Base-by-base conservation (phyloP, 225 moss, liverwort and hornwort species). In the Bryoerythrophyllum caledonicum region DNA sequence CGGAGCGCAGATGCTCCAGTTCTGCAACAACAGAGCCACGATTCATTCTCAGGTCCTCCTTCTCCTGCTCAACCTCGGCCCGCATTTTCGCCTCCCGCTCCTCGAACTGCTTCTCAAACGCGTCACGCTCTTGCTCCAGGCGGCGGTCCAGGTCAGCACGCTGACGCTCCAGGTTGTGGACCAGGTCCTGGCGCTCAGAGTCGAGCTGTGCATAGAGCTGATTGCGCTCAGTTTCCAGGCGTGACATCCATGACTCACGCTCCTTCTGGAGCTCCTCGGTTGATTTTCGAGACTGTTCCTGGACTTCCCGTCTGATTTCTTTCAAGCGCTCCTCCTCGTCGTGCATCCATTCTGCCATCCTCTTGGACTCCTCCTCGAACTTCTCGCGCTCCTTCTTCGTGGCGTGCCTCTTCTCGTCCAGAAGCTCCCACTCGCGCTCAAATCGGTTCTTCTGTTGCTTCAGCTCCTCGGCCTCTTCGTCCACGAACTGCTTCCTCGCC, bases 401-500 rank as follows among this genome's bases (percentile, higher is more conserved):
- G 34, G 89, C 95, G 60, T 99, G 92, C 35, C 88, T 89, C 85
- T 92, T 99, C 73, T 93, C 95, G 64, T 99, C 99, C 52, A 99
- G 78, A 13, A 99, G 86, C 73, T 99, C 99, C 99, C 99, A 99
- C 72, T 99, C 93, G 17, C 87, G 81, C 78, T 99, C 99, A 71
- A 99, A 99, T 28, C 89, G 82, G 49, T 95, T 90, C 49, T 99
- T 99, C 65, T 99, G 95, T 20, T 74, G 84, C 74, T 92, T 99
- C 72, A 99, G 74, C 75, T 93, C 95, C 67, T 91, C 81, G 32
- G 95, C 85, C 64, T 95, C 93, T 53, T 76, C 84, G 0, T 85
- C 71, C 57, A 99, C 93, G 19, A 85, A 88, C 73, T 93, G 92
- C 65, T 99, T 99, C 30, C 95, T 85, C 21, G 93, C 93, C 68